phyloP scores from a whole-genome alignment of 1,284 basidiomycete genomes.

The Chondrostereum purpureum region DNA sequence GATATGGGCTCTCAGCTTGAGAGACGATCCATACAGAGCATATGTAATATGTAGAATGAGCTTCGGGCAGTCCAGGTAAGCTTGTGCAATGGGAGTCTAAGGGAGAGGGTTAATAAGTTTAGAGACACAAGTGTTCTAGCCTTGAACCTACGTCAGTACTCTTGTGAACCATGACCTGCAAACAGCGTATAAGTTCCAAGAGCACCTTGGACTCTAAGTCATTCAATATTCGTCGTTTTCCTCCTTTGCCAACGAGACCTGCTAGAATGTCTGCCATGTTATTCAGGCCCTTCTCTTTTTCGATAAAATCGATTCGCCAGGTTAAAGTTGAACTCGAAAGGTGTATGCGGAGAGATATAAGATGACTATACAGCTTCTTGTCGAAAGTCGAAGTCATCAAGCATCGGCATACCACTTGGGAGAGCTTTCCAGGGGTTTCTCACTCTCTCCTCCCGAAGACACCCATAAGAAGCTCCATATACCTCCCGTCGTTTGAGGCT shows the following conservation, averaged over 20 bases:
- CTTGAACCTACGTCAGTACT: slow-evolving; percentile 70
- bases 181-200: slow-evolving; percentile 71
- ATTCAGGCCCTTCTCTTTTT: slow-evolving; percentile 59
- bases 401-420: slow-evolving; percentile 57
- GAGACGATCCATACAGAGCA: slow-evolving; percentile 58
- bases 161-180: slow-evolving; percentile 62
- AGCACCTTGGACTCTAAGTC: slow-evolving; percentile 68
- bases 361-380: slow-evolving; percentile 64
- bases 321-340: slow-evolving; percentile 75
- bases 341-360: slow-evolving; percentile 82
- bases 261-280: slow-evolving; percentile 53
- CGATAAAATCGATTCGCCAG: slow-evolving; percentile 78
- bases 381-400: slow-evolving; percentile 50
- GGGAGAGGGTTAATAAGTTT: slow-evolving; percentile 6
- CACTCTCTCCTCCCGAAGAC: slow-evolving; percentile 52
- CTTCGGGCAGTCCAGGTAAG: slow-evolving; percentile 53
- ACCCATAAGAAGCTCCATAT: slow-evolving; percentile 72
- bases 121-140: slow-evolving; percentile 1
- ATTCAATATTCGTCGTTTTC: slow-evolving; percentile 48
- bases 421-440: slow-evolving; percentile 29
- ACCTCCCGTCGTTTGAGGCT: slow-evolving; percentile 66
- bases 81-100: slow-evolving; percentile 68
- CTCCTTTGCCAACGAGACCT: slow-evolving; percentile 53
- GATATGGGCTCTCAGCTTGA: slow-evolving; percentile 66
- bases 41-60: slow-evolving; percentile 74